Base-by-base conservation (phyloP, 768 basidiomycete species). In the Kwoniella sp. region DNA sequence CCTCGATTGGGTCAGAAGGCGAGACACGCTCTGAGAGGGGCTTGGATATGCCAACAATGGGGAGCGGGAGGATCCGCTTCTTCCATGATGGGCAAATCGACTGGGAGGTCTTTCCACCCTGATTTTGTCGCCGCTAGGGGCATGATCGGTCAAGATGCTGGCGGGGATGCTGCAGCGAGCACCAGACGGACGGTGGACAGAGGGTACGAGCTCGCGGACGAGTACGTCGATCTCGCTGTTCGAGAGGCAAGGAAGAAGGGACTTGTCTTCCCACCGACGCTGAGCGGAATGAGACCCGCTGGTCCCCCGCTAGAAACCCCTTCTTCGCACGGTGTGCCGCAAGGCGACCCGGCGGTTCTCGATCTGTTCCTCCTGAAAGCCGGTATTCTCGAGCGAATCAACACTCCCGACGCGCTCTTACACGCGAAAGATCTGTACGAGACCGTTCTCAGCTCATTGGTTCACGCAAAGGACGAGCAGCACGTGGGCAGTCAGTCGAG, bases 331-430 rank as follows among this genome's bases (percentile, higher is more conserved):
- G 55, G 38, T 5, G 53, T 52, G 20, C 54, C 56, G 5, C 64
- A 62, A 50, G 70, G 61, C 11, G 74, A 74, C 52, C 72, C 73
- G 7, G 69, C 71, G 17, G 77, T 70, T 3, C 15, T 74, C 26
- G 79, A 80, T 64, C 66, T 80, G 22, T 50, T 80, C 7, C 31
- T 75, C 15, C 67, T 77, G 22, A 78, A 80, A 61, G 79, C 79
- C 5, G 77, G 76, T 12, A 68, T 77, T 17, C 50, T 77, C 38
- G 79, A 80, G 60, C 55, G 79, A 22, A 74, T 80, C 23, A 66
- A 67, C 4, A 74, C 75, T 4, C 52, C 58, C 3, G 63, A 73
- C 12, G 60, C 71, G 2, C 55, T 77, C 0, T 7, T 58, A 12
- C 70, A 74, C 47, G 74, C 77, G 0, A 74, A 75, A 56, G 74